Conservation (phyloP, 306 rosid species). For the Prunus davidiana region DNA sequence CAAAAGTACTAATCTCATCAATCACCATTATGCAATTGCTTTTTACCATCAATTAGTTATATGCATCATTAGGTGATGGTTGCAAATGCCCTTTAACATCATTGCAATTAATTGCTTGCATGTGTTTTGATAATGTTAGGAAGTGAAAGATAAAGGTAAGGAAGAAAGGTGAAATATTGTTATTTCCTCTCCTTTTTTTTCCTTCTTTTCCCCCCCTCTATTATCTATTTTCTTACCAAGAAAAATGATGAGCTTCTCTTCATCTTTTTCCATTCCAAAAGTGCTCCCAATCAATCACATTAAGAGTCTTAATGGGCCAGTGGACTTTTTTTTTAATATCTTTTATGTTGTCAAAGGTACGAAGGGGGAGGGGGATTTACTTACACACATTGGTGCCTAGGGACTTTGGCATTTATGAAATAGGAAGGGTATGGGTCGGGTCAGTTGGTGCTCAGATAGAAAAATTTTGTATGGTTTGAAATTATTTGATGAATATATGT, state of each 20-base stretch:
- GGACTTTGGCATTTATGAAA: background rate
- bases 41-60: background rate
- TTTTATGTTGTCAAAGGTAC: too few relatives aligned
- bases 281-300: background rate
- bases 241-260: background rate
- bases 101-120: background rate
- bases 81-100: background rate
- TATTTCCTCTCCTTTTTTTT: background rate
- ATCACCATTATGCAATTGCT: background rate
- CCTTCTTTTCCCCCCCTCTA: background rate
- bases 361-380: too few relatives aligned
- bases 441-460: background rate
- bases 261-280: background rate
- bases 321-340: too few relatives aligned
- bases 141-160: background rate
- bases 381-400: background rate
- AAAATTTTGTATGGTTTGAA: background rate
- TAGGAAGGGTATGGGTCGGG: background rate
- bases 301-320: background rate
- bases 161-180: conserved; percentile 6
- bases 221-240: background rate
- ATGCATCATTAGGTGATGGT: background rate
- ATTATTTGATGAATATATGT: background rate
- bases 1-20: background rate
- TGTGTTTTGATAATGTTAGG: background rate